phyloP scores from a whole-genome alignment of 768 basidiomycete genomes.

The Pisolithus albus region DNA sequence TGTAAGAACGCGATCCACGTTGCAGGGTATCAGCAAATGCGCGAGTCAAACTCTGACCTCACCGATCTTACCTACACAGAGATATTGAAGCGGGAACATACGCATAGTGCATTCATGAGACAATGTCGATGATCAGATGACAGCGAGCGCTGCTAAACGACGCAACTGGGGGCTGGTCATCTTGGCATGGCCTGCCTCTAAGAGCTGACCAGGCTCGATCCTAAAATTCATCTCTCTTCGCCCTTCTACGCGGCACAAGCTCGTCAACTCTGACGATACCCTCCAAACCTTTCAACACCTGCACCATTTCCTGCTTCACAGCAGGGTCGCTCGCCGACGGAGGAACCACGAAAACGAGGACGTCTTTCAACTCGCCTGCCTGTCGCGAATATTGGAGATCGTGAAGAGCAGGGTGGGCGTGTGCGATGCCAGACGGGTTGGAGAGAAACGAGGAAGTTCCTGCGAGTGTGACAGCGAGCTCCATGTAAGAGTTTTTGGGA shows the following conservation, averaged over 20 bases:
- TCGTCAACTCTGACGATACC: conserved; percentile 19
- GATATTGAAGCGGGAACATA: no score
- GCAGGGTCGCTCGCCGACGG: conserved; percentile 4
- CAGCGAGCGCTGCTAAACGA: no score
- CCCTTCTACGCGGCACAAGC: conserved; percentile 14
- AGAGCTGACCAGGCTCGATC: no score
- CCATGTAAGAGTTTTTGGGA: neutral
- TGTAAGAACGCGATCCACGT: no score
- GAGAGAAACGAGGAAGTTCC: conserved; percentile 17
- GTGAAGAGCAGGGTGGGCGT: conserved; percentile 16
- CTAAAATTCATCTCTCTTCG: conserved; percentile 24
- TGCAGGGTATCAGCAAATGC: no score
- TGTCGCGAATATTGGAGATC: conserved; percentile 17
- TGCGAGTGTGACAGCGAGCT: conserved; percentile 27
- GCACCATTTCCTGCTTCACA: conserved; percentile 9
- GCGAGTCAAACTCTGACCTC: no score
- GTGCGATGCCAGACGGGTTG: conserved; percentile 15
- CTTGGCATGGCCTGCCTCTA: no score
- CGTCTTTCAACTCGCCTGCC: conserved; percentile 17
- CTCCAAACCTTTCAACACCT: conserved; percentile 11
- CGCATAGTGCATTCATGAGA: no score
- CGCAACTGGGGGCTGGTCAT: no score
- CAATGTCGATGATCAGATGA: no score
- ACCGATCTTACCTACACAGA: no score
- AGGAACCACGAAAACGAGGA: conserved; percentile 14